Percentiles rank a stretch among this genome's conserved stretches.
Evolutionary conservation across 176 grass and related monocot species (phyloP).

Genomic region (Cocos nucifera): DNA sequence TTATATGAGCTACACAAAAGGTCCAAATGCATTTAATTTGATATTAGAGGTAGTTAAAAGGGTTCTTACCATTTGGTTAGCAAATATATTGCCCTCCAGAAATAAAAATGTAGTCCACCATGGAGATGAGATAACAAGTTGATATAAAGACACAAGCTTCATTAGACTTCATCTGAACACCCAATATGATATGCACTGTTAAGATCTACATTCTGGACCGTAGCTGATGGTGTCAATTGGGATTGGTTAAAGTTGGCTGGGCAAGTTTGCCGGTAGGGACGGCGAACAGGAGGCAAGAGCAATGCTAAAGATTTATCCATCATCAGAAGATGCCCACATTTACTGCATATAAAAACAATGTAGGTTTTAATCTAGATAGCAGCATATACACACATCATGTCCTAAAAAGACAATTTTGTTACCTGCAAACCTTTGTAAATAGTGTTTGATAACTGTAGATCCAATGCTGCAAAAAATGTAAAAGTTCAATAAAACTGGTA

Average conservation of each 20-base stretch:
- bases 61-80: no score
- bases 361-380: conserved; percentile 12
- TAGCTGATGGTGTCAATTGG: conserved; percentile 10
- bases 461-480: conserved; percentile 53
- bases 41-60: no score
- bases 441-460: conserved; percentile 70
- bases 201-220: conserved; percentile 44
- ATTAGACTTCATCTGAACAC: conserved; percentile 57
- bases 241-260: conserved; percentile 16
- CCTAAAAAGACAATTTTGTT: conserved; percentile 14
- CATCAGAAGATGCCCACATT: conserved; percentile 51
- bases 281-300: conserved; percentile 77
- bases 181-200: conserved; percentile 78
- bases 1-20: no score
- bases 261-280: conserved; percentile 40
- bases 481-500: conserved; percentile 17
- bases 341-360: conserved; percentile 49
- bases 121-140: no score
- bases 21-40: no score
- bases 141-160: neutral
- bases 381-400: conserved; percentile 10
- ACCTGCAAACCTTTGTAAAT: conserved; percentile 86
- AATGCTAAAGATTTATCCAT: conserved; percentile 85
- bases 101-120: no score
- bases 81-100: no score